Base-by-base conservation (phyloP, 441 rosid species). In the Euphorbia neoarborescens region DNA sequence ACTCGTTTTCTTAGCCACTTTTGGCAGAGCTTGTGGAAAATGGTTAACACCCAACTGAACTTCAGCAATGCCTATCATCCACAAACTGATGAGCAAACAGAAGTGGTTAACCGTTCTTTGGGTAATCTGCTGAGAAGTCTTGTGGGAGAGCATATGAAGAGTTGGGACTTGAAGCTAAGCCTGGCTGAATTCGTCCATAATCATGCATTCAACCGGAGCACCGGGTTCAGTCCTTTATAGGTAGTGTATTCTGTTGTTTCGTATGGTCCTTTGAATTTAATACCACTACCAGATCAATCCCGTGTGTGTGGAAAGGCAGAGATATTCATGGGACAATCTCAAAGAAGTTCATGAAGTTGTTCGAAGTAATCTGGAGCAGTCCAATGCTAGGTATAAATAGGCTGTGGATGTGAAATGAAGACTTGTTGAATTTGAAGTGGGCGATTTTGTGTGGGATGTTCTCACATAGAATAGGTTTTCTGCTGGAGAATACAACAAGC, bases 1-100 rank as follows among this genome's bases (percentile, higher is more conserved):
- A 73, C 44, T 1, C 3, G 13, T 2, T 74, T 74, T 20, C 50
- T 74, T 7, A 61, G 54, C 37, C 76, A 67, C 3, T 73, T 60
- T 50, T 74, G 64, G 56, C 1, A 7, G 0, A 9, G 15, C 32
- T 1, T 74, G 0, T 69, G 48, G 51, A 62, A 28, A 5, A 2
- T 46, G 51, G n/a, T 46, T 0, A 12, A 46, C 15, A 46, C 3
- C 1, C 2, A 46, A n/a, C 5, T 46, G n/a, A 46, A 46, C 19
- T 46, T 46, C 51, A 46, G 51, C 15, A 46, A n/a, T 46, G 51
- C 17, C 51, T 8, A 37, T 37, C 40, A 37, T 8, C 40, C 40
- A 1, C 6, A 37, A 10, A 37, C 7, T 0, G 10, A 37, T 8
- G 40, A 5, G 7, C 40, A 37, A 5, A 37, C 6, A 3, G 40